phyloP scores from a whole-genome alignment of 1,284 basidiomycete genomes.

The Golubevia pallescens region DNA sequence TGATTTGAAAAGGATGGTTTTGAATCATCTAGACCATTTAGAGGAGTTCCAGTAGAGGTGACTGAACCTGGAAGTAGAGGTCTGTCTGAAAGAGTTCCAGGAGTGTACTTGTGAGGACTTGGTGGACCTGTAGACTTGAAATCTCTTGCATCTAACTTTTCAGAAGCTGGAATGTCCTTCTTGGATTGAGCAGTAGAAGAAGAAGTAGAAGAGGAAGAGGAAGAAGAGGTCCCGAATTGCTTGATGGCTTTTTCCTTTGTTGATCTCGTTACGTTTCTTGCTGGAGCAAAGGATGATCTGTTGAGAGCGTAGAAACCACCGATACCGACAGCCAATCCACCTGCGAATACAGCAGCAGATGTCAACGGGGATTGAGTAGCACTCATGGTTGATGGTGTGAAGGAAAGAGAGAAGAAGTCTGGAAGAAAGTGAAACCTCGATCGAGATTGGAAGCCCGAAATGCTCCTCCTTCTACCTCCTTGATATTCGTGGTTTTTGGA shows the following conservation, averaged over 20 bases:
- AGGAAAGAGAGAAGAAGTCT: not conserved
- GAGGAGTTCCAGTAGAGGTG: not conserved
- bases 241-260: constrained; percentile 33
- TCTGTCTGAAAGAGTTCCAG: not conserved
- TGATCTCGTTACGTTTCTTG: constrained; percentile 40
- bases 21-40: not conserved
- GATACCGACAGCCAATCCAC: constrained; percentile 50
- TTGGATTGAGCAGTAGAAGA: too few relatives aligned
- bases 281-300: constrained; percentile 40
- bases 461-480: too few relatives aligned
- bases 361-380: not conserved
- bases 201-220: not conserved
- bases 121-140: not conserved
- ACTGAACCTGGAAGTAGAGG: not conserved
- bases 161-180: too few relatives aligned
- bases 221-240: not conserved
- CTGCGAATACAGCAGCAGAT: constrained; percentile 41
- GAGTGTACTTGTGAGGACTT: not conserved
- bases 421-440: too few relatives aligned
- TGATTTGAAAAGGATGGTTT: not conserved
- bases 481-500: too few relatives aligned
- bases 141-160: too few relatives aligned
- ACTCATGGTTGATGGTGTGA: not conserved
- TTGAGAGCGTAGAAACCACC: constrained; percentile 48
- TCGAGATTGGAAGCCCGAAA: too few relatives aligned